Conservation (phyloP, 148 eudicot species). For the Rhododendron griersonianum region DNA sequence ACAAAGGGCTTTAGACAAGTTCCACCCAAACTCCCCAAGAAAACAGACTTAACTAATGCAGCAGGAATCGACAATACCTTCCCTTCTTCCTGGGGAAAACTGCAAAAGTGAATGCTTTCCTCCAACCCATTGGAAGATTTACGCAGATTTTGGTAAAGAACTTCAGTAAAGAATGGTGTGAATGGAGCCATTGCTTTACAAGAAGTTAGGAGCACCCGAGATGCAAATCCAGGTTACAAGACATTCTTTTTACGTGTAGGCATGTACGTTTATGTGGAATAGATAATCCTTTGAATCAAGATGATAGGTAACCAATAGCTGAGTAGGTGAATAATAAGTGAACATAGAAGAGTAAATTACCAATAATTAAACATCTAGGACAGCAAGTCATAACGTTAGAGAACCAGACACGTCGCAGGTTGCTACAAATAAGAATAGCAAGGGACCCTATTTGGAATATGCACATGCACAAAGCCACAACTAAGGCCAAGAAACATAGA, state of each 20-base stretch:
- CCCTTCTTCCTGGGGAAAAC: no score
- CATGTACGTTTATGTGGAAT: not conserved
- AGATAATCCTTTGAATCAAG: not conserved
- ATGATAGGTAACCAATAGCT: not conserved
- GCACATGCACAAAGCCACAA: not conserved
- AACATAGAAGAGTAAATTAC: not conserved
- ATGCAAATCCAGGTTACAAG: not conserved
- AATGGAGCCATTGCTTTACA: slow-evolving; percentile 97
- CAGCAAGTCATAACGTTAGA: not conserved
- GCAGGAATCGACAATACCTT: no score
- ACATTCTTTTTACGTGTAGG: not conserved
- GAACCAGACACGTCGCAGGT: not conserved
- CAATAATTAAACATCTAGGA: not conserved
- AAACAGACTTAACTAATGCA: no score
- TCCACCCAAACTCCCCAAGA: no score
- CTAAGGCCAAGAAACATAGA: not conserved
- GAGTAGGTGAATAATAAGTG: not conserved
- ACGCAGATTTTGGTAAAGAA: slow-evolving; percentile 80
- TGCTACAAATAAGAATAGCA: not conserved
- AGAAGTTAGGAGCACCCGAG: slow-evolving; percentile 76
- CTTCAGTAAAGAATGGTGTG: slow-evolving; percentile 94
- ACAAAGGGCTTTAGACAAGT: no score
- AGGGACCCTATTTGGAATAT: not conserved
- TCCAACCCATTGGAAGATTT: slow-evolving; percentile 62
- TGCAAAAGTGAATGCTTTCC: slow-evolving; percentile 47